Percentiles rank a stretch among this genome's conserved stretches.
Conservation (phyloP, 805 yeast species). For the Sugiyamaella americana region DNA sequence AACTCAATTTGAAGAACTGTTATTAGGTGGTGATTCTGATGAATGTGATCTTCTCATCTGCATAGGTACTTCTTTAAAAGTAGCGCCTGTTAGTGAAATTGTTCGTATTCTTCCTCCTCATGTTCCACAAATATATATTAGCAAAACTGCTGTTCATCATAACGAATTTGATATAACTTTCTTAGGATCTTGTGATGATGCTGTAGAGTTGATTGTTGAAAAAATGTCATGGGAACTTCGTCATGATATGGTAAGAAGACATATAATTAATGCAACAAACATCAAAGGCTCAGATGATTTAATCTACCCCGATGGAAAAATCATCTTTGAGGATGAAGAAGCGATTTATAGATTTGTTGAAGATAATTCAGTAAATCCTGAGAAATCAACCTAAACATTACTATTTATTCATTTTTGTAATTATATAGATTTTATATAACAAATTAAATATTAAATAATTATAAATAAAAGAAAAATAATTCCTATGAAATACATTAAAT, state of each 20-base stretch:
- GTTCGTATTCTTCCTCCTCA: conserved; percentile 64
- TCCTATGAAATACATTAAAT: conserved; percentile 21
- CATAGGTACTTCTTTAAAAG: conserved; percentile 87
- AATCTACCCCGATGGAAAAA: conserved; percentile 24
- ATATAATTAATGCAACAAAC: conserved; percentile 9
- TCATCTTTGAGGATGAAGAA: conserved; percentile 23
- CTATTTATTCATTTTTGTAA: too few species aligned
- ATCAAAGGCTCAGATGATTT: conserved; percentile 5
- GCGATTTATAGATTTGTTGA: conserved; percentile 20
- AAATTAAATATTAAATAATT: too few species aligned
- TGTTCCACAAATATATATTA: conserved; percentile 79
- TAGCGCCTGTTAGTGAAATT: conserved; percentile 85
- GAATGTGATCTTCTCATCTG: conserved; percentile 75
- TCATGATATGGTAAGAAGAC: conserved; percentile 33
- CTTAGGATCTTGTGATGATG: conserved; percentile 80
- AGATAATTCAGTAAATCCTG: too few species aligned
- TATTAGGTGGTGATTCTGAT: conserved; percentile 46
- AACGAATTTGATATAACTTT: conserved; percentile 72
- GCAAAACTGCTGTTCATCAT: conserved; percentile 68
- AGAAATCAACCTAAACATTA: too few species aligned
- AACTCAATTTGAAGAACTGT: conserved; percentile 50
- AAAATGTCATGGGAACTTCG: conserved; percentile 55
- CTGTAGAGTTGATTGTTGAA: conserved; percentile 56
- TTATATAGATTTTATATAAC: too few species aligned
- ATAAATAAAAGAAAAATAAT: neutral